phyloP scores from a whole-genome alignment of 805 yeast genomes.

The Lachancea meyersii region DNA sequence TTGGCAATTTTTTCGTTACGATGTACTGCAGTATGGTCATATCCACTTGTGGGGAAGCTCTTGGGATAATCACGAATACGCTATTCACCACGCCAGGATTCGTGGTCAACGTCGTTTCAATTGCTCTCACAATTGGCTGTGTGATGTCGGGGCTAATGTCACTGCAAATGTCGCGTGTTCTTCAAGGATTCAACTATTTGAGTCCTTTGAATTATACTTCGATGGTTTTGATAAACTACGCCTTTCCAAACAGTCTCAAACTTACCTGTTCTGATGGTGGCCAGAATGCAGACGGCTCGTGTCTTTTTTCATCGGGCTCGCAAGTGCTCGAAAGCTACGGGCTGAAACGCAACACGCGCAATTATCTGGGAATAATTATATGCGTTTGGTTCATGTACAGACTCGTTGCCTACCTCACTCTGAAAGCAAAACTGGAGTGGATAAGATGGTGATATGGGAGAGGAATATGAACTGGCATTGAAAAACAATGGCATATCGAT shows the following conservation, averaged over 20 bases:
- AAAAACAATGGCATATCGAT: neutral
- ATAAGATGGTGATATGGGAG: slow-evolving; percentile 16
- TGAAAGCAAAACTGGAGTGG: slow-evolving; percentile 30
- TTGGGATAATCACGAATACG: slow-evolving; percentile 77
- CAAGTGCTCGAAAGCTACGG: slow-evolving; percentile 50
- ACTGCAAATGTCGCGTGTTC: slow-evolving; percentile 60
- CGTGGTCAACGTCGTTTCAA: slow-evolving; percentile 68
- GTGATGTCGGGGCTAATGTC: slow-evolving; percentile 85
- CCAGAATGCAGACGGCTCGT: slow-evolving; percentile 32
- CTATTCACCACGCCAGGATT: slow-evolving; percentile 69
- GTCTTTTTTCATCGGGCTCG: slow-evolving; percentile 48
- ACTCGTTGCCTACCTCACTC: slow-evolving; percentile 18
- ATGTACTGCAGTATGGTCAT: slow-evolving; percentile 48
- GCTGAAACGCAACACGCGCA: slow-evolving; percentile 35
- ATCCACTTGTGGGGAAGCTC: slow-evolving; percentile 73
- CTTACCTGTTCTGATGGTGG: slow-evolving; percentile 47
- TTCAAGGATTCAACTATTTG: slow-evolving; percentile 66
- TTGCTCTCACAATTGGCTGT: slow-evolving; percentile 61
- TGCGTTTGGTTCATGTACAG: slow-evolving; percentile 28
- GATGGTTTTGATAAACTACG: slow-evolving; percentile 51
- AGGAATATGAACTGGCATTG: neutral
- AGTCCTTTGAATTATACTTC: slow-evolving; percentile 74
- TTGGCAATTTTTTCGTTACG: slow-evolving; percentile 60
- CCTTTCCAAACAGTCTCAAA: slow-evolving; percentile 43
- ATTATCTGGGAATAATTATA: slow-evolving; percentile 34